Percentiles rank a stretch among this genome's conserved stretches.
Evolutionary conservation across 257 asterid genomes (phyloP).

Genomic region (Jacaranda mimosifolia): DNA sequence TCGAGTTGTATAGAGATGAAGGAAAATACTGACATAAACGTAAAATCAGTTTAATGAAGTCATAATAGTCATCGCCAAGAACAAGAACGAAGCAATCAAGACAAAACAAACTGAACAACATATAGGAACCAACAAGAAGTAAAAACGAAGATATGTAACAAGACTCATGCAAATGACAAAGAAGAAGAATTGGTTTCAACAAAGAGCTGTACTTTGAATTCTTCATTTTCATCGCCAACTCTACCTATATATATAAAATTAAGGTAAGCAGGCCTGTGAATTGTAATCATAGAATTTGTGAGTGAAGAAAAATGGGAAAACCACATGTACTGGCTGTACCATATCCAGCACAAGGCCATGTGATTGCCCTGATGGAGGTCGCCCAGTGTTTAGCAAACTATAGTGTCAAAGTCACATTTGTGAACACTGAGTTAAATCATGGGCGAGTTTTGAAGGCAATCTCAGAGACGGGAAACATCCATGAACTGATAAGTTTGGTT

Average conservation of each 20-base stretch:
- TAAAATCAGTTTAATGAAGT: neutral
- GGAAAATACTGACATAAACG: too few species aligned
- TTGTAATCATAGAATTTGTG: neutral
- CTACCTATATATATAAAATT: constrained; percentile 10
- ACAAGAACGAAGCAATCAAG: constrained; percentile 14
- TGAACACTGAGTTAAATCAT: constrained; percentile 56
- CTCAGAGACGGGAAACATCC: constrained; percentile 4
- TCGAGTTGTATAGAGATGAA: too few species aligned
- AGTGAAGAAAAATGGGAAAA: constrained; percentile 36
- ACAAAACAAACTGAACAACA: too few species aligned
- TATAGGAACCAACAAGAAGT: too few species aligned
- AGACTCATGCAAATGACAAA: neutral
- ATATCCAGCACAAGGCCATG: constrained; percentile 75
- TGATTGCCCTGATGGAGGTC: constrained; percentile 58
- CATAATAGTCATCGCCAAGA: neutral
- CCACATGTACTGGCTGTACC: constrained; percentile 62
- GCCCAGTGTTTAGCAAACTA: constrained; percentile 44
- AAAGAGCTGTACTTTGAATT: too few species aligned
- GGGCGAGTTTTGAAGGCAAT: constrained; percentile 41
- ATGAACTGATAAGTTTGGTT: constrained; percentile 39
- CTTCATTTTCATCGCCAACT: neutral
- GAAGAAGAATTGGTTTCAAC: neutral
- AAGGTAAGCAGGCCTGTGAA: neutral
- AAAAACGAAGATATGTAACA: neutral
- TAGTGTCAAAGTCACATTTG: constrained; percentile 57